Percentiles rank a stretch among this genome's conserved stretches.
These are phyloP conservation scores for Fraxinus velutina DNA, from an alignment of 305 asterid genomes.

Conservation along the genomic window DNA sequence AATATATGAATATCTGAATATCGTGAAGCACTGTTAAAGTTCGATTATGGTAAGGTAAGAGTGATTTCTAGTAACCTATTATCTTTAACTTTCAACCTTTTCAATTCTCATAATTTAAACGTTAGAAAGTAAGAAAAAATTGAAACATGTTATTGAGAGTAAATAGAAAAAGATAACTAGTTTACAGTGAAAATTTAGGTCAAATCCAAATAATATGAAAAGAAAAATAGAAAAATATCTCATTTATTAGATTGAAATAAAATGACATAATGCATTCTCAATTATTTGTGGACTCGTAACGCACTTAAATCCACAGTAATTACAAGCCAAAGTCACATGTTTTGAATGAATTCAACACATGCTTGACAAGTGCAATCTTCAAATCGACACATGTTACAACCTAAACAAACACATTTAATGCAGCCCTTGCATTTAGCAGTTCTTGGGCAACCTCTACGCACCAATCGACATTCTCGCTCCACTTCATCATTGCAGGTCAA, in stretches of 20 bases:
- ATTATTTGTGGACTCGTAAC: not conserved
- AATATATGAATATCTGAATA: not conserved
- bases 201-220: not conserved
- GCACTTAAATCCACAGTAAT: not conserved
- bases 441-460: slow-evolving; percentile 32
- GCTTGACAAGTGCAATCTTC: slow-evolving; percentile 34
- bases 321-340: slow-evolving; percentile 14
- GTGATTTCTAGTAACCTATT: not conserved
- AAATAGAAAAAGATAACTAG: not conserved
- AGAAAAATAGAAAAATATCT: not conserved
- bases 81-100: not conserved
- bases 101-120: not conserved
- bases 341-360: slow-evolving; percentile 31
- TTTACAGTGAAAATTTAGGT: not conserved
- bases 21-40: not conserved
- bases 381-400: slow-evolving; percentile 41
- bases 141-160: not conserved
- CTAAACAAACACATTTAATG: slow-evolving; percentile 36
- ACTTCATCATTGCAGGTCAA: slow-evolving; percentile 32
- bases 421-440: slow-evolving; percentile 34
- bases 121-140: not conserved
- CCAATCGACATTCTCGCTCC: slow-evolving; percentile 34
- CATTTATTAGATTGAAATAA: not conserved
- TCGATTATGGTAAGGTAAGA: not conserved
- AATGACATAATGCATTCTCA: not conserved